Evolutionary conservation across 257 asterid species (phyloP), one percentile per base, ranked within the genome.

Genomic region (Solanum arcanum): DNA sequence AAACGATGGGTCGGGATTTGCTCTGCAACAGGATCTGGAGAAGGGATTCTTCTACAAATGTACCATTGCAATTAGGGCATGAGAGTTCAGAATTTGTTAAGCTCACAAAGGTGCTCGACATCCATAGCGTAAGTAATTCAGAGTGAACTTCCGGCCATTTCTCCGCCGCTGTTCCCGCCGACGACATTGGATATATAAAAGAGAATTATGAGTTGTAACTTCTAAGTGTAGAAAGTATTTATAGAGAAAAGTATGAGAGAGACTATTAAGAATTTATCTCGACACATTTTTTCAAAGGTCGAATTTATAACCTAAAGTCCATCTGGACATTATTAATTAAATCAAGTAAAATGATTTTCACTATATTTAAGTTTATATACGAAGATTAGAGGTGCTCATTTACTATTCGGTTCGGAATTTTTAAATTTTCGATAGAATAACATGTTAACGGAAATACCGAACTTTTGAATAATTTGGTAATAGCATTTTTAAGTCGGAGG

Each of bases 31-130:
- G 92, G 90, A 87, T 90, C 73, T 82, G 95, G 68, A 4, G 91
- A 87, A 1, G 87, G 31, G 91, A 86, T 89, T 94, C 96, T 91
- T 95, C 98, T 0, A 94, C 90, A 46, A 95, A 95, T 16, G 91
- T 92, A 49, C 94, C 93, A 15, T 88, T 84, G 74, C 98, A 95
- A 90, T 90, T 93, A 77, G 98, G 98, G 95, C 98, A 95, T 88
- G 86, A 86, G 88, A 93, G 91, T 41, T 95, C 98, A 9, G 90
- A 88, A 64, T 91, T 85, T 11, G 89, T 66, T 75, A 93, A 87
- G 87, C 90, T 66, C 56, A 95, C 97, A 66, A n/a, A n/a, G n/a
- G 89, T 88, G 13, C 88, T 89, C 41, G 92, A 88, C 98, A 95
- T 89, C 94, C 93, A 88, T 94, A 87, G 88, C 98, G 94, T 90